Conservation (phyloP, 2,329 filamentous ascomycete species). For the Nemania sp. region DNA sequence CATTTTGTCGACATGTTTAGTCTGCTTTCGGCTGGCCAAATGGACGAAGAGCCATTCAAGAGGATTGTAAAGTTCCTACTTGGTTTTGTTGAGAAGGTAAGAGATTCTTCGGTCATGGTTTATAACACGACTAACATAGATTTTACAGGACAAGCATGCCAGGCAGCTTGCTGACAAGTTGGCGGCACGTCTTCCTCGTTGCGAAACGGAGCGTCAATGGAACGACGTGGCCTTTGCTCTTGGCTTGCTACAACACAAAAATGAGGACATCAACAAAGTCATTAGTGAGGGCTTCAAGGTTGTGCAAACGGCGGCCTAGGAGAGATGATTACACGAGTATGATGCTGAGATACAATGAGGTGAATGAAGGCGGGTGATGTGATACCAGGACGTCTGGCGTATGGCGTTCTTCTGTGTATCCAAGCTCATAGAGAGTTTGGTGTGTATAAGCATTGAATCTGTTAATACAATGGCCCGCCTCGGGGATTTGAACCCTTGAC, state of each 20-base stretch:
- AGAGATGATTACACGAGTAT: not conserved
- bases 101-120: slow-evolving; percentile 38
- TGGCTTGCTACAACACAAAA: slow-evolving; percentile 90
- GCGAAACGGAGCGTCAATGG: slow-evolving; percentile 95
- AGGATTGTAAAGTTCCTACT: slow-evolving; percentile 92
- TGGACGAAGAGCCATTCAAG: slow-evolving; percentile 88
- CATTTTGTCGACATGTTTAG: slow-evolving; percentile 99
- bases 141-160: slow-evolving; percentile 88
- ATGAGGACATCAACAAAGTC: slow-evolving; percentile 85
- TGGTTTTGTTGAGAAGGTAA: slow-evolving; percentile 96
- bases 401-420: slow-evolving; percentile 21
- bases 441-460: slow-evolving; percentile 11
- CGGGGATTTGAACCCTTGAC: not conserved
- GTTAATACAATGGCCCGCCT: slow-evolving; percentile 5
- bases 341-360: slow-evolving; percentile 11
- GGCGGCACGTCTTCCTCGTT: slow-evolving; percentile 84
- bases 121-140: slow-evolving; percentile 1
- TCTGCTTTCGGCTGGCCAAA: slow-evolving; percentile 83
- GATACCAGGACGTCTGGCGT: slow-evolving; percentile 35
- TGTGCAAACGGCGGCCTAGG: slow-evolving; percentile 67
- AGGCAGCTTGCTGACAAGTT: slow-evolving; percentile 94
- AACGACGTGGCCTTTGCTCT: slow-evolving; percentile 96
- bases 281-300: slow-evolving; percentile 82
- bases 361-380: slow-evolving; percentile 3
- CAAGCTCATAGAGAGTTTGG: not conserved